A percentile compares a stretch with the other conserved stretches of the same genome.
Evolutionary conservation across 2,329 filamentous ascomycete species (phyloP).

Genomic region (Neofusicoccum kwambonambiense): DNA sequence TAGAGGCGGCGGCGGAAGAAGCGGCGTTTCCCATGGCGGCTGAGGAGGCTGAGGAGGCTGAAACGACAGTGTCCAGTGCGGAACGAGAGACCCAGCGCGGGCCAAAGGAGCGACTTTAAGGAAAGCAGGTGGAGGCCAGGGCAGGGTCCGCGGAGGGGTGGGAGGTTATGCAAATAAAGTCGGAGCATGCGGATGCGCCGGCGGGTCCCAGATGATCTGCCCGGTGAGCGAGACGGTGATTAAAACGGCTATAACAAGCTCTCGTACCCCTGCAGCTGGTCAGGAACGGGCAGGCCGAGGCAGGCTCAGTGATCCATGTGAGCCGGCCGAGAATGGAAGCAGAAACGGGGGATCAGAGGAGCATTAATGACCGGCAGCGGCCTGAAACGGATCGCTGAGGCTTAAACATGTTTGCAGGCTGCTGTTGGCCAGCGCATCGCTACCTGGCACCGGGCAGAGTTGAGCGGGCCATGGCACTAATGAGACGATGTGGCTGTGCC

Average conservation of each 20-base stretch:
- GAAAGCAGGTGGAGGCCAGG: background rate
- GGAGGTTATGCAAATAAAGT: background rate
- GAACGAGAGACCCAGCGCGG: background rate
- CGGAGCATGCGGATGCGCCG: background rate
- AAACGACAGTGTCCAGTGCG: background rate
- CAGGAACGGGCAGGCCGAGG: background rate
- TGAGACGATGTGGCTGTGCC: background rate
- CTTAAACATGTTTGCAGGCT: background rate
- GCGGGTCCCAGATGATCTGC: background rate
- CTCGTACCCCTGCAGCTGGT: background rate
- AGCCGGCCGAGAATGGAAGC: background rate
- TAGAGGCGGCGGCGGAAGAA: constrained; percentile 25
- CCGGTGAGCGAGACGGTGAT: background rate
- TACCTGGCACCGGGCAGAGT: background rate
- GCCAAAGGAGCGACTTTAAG: background rate
- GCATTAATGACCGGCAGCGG: background rate
- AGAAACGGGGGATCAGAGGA: background rate
- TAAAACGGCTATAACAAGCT: background rate
- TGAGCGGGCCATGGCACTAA: background rate
- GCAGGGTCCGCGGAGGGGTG: background rate
- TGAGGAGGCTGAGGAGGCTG: background rate
- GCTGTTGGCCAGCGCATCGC: background rate
- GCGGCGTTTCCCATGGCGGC: constrained; percentile 31
- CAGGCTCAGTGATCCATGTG: background rate
- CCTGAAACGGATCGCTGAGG: background rate